Evolutionary conservation across 2,329 filamentous ascomycete genomes (phyloP), one percentile per base, ranked within the genome.

Genomic region (Xylaria hypoxylon): DNA sequence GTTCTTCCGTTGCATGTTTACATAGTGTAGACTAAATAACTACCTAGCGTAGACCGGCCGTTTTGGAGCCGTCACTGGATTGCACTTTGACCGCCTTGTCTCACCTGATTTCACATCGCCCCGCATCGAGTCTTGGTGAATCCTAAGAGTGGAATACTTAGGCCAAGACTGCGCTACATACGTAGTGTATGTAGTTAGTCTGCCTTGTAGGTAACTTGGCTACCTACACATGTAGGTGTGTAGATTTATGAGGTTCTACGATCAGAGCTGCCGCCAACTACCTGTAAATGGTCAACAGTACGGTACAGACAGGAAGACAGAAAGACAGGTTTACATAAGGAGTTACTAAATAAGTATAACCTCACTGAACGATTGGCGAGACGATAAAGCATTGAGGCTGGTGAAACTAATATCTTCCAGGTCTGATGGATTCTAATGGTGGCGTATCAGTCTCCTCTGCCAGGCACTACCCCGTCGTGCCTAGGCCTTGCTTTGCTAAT

Each of bases 61-160:
- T n/a, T n/a, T n/a, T n/a, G n/a, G n/a, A 33, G 57, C 55, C 42
- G 35, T 13, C 26, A 38, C 28, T 17, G 53, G 33, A 60, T 52
- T 47, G 55, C 38, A 64, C 26, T 44, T 64, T 60, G 60, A 67
- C 65, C 61, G 65, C 65, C 61, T 67, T 57, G 56, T 57, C 65
- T 57, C 65, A 60, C 65, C 60, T 64, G 56, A 60, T 44, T 56
- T 47, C 28, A 45, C 56, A 48, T 51, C 19, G 53, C 40, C 55
- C 47, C 52, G 52, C 45, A 51, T 45, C 51, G 31, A 24, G 35
- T 65, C 62, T 51, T 61, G 52, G 47, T 55, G 50, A 60, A 67
- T 67, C 56, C 64, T 67, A 52, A 64, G 40, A 64, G 64, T 67
- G 64, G 64, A 47, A 26, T 67, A 31, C 33, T 35, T 66, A 55